phyloP scores from a whole-genome alignment of 768 basidiomycete species.

The Mrakia frigida region DNA sequence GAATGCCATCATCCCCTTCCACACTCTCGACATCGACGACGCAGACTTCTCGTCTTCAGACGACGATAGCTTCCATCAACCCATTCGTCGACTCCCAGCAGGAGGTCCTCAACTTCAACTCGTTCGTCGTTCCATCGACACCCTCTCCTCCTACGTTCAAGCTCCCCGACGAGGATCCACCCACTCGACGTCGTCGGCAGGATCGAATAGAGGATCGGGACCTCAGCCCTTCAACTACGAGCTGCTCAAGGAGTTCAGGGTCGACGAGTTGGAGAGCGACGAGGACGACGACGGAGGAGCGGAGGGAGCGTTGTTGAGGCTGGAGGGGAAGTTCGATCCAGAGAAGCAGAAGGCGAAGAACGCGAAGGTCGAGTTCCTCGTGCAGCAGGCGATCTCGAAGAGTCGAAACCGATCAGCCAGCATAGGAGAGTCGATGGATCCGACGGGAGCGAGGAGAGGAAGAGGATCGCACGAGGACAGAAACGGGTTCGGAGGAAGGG shows the following conservation, averaged over 20 bases:
- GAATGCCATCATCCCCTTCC: slow-evolving; percentile 28
- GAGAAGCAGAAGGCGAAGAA: slow-evolving; percentile 59
- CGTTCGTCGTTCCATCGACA: slow-evolving; percentile 22
- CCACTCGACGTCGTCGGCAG: not conserved
- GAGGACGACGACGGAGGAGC: slow-evolving; percentile 60
- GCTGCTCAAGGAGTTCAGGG: slow-evolving; percentile 52
- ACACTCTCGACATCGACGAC: slow-evolving; percentile 27
- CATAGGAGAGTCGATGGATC: slow-evolving; percentile 46
- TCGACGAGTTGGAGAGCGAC: slow-evolving; percentile 49
- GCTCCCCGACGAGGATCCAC: slow-evolving; percentile 20
- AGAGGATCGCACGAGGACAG: not conserved
- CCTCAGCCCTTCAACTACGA: slow-evolving; percentile 10
- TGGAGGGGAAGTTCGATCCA: slow-evolving; percentile 81
- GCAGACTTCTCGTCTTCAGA: slow-evolving; percentile 24
- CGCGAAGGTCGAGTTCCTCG: slow-evolving; percentile 60
- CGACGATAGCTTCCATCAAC: not conserved
- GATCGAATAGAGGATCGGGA: not conserved
- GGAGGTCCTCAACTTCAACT: slow-evolving; percentile 18
- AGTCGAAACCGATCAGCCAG: slow-evolving; percentile 62
- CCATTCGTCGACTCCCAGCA: not conserved
- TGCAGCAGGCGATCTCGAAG: slow-evolving; percentile 47
- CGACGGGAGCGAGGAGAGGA: not conserved
- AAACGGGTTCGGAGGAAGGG: not conserved
- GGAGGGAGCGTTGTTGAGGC: slow-evolving; percentile 68
- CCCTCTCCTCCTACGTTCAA: slow-evolving; percentile 9